These are phyloP conservation scores for Lasiodiplodia citricola DNA, from an alignment of 2,329 filamentous ascomycete genomes.

Conservation along the genomic window DNA sequence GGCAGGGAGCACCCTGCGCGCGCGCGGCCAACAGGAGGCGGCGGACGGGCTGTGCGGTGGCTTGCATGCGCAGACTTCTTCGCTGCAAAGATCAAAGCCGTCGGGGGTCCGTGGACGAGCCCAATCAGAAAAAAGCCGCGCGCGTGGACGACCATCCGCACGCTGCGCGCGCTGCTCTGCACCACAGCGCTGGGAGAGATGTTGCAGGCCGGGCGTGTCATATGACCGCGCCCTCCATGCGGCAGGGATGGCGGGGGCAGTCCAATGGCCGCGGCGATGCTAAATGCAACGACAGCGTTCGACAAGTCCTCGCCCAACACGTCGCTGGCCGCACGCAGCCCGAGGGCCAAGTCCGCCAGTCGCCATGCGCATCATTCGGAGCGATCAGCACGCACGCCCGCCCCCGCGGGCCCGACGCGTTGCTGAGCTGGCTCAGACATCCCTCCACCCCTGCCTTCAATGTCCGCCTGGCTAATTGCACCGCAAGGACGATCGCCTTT, in stretches of 20 bases:
- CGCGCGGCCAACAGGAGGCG: slow-evolving; percentile 2
- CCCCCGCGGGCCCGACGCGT: slow-evolving; percentile 18
- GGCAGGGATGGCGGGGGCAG: slow-evolving; percentile 30
- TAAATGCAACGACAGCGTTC: slow-evolving; percentile 28
- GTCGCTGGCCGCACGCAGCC: slow-evolving; percentile 17
- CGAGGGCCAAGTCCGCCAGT: slow-evolving; percentile 19
- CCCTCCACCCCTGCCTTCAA: not conserved
- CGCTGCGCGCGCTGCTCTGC: slow-evolving; percentile 9
- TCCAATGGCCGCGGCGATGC: slow-evolving; percentile 26
- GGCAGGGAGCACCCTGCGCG: slow-evolving; percentile 4
- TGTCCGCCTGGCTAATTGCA: slow-evolving; percentile 16
- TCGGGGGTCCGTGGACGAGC: slow-evolving; percentile 11
- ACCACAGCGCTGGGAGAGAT: slow-evolving; percentile 8
- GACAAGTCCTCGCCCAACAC: slow-evolving; percentile 26
- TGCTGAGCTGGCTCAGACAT: slow-evolving; percentile 9
- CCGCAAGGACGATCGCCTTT: slow-evolving; percentile 17
- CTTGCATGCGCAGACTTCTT: slow-evolving; percentile 18
- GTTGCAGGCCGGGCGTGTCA: slow-evolving; percentile 28
- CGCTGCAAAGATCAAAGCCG: slow-evolving; percentile 20
- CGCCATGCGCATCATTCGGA: slow-evolving; percentile 27
- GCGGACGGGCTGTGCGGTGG: slow-evolving; percentile 22
- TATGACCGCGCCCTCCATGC: slow-evolving; percentile 36
- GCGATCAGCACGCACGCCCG: slow-evolving; percentile 23
- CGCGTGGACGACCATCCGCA: slow-evolving; percentile 8
- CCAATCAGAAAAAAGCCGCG: slow-evolving; percentile 24